Evolutionary conservation across 106 monocot genomes (phyloP).

Genomic region (Dioscorea alata): DNA sequence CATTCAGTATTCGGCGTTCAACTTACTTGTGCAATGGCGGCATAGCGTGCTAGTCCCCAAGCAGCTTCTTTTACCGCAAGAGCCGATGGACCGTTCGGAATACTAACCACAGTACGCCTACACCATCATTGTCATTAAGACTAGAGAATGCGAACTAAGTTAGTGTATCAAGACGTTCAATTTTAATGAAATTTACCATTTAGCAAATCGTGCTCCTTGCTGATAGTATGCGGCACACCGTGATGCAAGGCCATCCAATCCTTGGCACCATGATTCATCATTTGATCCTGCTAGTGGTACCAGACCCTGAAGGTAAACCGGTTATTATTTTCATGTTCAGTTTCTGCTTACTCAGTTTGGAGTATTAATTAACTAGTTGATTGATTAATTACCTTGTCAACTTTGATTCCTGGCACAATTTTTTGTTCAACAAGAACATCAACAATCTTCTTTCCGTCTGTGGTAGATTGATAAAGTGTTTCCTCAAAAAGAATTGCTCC

Average conservation of each 20-base stretch:
- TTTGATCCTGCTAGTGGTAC: slow-evolving; percentile 92
- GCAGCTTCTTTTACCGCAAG: slow-evolving; percentile 70
- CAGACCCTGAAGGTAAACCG: slow-evolving; percentile 53
- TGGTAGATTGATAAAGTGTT: slow-evolving; percentile 83
- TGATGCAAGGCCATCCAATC: slow-evolving; percentile 81
- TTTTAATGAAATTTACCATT: slow-evolving; percentile 47
- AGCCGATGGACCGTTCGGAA: slow-evolving; percentile 46
- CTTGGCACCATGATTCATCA: slow-evolving; percentile 96
- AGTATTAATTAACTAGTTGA: too few species aligned
- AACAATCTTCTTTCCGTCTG: slow-evolving; percentile 83
- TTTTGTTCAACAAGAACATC: slow-evolving; percentile 82
- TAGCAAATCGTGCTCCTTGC: slow-evolving; percentile 88
- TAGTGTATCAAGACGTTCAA: too few species aligned
- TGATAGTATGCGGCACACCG: slow-evolving; percentile 80
- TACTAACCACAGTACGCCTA: slow-evolving; percentile 93
- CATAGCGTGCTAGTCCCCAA: slow-evolving; percentile 66
- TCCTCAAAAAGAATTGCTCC: slow-evolving; percentile 96
- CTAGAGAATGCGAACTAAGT: neutral
- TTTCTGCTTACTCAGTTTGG: too few species aligned
- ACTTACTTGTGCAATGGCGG: slow-evolving; percentile 56
- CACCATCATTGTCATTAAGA: neutral
- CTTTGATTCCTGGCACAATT: slow-evolving; percentile 88
- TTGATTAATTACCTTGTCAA: slow-evolving; percentile 67
- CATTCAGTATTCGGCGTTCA: neutral
- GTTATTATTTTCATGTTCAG: neutral